Percentiles rank a stretch among this genome's conserved stretches.
Evolutionary conservation across 2,329 filamentous ascomycete species (phyloP).

Genomic region (Lizonia empirigonia): DNA sequence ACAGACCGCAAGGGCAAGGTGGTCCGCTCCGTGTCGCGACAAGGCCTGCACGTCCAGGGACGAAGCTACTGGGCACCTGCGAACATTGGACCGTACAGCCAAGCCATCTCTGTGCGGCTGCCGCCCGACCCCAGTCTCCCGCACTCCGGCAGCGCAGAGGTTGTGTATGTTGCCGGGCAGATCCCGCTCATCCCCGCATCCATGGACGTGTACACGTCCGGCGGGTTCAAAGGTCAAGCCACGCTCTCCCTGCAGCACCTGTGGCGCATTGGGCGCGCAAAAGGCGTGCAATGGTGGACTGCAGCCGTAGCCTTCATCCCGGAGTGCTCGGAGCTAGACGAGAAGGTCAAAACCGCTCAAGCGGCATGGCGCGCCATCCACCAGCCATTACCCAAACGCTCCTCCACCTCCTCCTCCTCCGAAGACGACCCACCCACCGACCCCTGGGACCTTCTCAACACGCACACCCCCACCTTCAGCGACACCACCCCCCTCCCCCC

Average conservation of each 20-base stretch:
- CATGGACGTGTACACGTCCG: constrained; percentile 64
- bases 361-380: constrained; percentile 53
- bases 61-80: constrained; percentile 97
- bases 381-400: too few species aligned
- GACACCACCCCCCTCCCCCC: constrained; percentile 46
- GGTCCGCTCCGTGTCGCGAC: constrained; percentile 28
- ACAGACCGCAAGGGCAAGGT: constrained; percentile 28
- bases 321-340: constrained; percentile 5
- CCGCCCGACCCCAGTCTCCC: constrained; percentile 18
- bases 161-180: constrained; percentile 81
- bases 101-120: constrained; percentile 69
- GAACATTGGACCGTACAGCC: constrained; percentile 96
- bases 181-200: constrained; percentile 83
- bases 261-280: constrained; percentile 77
- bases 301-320: constrained; percentile 66
- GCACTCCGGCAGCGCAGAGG: constrained; percentile 6
- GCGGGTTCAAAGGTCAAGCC: constrained; percentile 62
- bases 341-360: constrained; percentile 46
- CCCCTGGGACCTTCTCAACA: constrained; percentile 69
- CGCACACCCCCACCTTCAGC: constrained; percentile 50
- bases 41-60: constrained; percentile 84
- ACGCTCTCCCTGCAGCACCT: constrained; percentile 85
- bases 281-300: constrained; percentile 75
- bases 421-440: constrained; percentile 57
- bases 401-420: background rate